Base-by-base conservation (phyloP, 2,329 filamentous ascomycete species). In the Aureobasidium sp. region DNA sequence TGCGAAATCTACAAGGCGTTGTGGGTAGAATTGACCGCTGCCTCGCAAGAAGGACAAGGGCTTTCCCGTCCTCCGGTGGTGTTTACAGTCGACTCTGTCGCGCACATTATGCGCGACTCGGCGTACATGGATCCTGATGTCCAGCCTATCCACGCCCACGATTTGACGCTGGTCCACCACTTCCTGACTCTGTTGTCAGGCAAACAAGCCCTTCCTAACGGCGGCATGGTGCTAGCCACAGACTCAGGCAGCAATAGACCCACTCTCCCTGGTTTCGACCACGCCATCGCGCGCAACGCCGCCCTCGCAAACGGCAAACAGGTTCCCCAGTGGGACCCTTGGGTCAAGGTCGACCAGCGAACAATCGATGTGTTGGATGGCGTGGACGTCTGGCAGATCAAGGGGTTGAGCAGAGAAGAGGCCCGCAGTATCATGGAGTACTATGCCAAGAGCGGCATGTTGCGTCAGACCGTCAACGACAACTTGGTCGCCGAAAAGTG, bases 361-460 rank as follows among this genome's bases (percentile, higher is more conserved):
- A 79, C 83, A 1, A 71, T 83, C 61, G 77, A 80, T 1, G 71
- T 68, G 2, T 65, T 80, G 63, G 74, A 76, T 62, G 72, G 72
- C 8, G 73, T 83, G 14, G 75, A 79, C 36, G 72, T 83, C 3
- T 74, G 81, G 67, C 81, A 83, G 22, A 71, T 96, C 22, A 80
- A 82, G 45, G 88, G 90, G 9, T 70, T 97, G 67, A 87, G 79
- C 68, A 89, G 87, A 75, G 76, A 81, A 1, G 93, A 97, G 76
- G 86, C 90, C 12, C 84, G 87, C 64, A 82, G 85, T 0, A 79
- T 96, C 68, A 87, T 97, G 85, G 91, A 97, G 78, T 97, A 97
- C 77, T 97, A 93, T 81, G 91, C 90, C 5, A 85, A 84, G 39
- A 95, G 90, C 73, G 94, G 93, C 14, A 80, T 96, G 72, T 73